Conservation (phyloP, 2,329 filamentous ascomycete species). For the Calonectria henricotiae region DNA sequence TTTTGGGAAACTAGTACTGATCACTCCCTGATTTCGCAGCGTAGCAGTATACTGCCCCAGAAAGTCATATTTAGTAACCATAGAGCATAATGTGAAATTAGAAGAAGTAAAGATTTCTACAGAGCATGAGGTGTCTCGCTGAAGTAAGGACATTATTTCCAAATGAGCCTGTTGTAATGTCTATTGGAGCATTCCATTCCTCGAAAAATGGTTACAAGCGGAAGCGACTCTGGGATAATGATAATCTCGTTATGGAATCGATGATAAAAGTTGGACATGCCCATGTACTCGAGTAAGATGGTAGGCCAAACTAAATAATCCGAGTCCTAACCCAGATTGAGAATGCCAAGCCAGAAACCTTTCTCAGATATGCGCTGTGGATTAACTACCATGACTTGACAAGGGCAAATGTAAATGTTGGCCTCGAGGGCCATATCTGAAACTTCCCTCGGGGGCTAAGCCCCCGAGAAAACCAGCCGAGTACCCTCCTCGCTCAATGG, state of each 20-base stretch:
- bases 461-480: constrained; percentile 44
- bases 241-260: constrained; percentile 43
- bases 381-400: constrained; percentile 23
- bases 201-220: background rate
- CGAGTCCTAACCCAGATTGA: constrained; percentile 45
- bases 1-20: constrained; percentile 40
- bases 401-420: constrained; percentile 47
- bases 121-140: too few species aligned
- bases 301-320: constrained; percentile 48
- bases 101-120: background rate
- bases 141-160: too few species aligned
- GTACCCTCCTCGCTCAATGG: constrained; percentile 42
- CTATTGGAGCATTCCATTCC: background rate
- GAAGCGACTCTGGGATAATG: constrained; percentile 39
- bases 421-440: constrained; percentile 44
- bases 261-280: constrained; percentile 41
- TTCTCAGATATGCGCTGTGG: background rate
- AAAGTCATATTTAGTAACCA: background rate
- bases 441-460: constrained; percentile 43
- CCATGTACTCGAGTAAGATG: constrained; percentile 46
- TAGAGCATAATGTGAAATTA: background rate
- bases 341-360: constrained; percentile 44
- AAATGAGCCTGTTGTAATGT: background rate
- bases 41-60: background rate
- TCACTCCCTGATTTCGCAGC: constrained; percentile 31